Evolutionary conservation across 2,329 filamentous ascomycete species (phyloP).

Genomic region (Aspergillus nomiae): DNA sequence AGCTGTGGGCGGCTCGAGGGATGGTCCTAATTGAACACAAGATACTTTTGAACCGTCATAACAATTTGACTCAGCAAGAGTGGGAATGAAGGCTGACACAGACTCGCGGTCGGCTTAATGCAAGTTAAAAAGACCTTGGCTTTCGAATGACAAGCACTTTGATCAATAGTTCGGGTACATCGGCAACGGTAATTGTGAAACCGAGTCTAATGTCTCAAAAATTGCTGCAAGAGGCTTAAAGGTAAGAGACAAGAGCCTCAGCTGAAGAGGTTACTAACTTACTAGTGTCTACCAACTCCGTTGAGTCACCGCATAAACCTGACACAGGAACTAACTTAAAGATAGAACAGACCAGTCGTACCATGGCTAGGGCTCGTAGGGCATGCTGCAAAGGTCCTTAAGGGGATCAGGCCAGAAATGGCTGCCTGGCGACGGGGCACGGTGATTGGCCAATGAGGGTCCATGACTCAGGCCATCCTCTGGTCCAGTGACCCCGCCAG

Average conservation of each 20-base stretch:
- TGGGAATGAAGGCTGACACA: not conserved
- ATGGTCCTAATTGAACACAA: not conserved
- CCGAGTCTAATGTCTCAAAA: not conserved
- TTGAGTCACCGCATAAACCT: not conserved
- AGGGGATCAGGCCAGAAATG: conserved; percentile 4
- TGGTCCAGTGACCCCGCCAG: conserved; percentile 8
- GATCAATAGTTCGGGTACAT: not conserved
- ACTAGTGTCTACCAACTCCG: not conserved
- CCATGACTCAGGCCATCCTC: conserved; percentile 11
- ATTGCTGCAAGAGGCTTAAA: not conserved
- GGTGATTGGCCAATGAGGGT: conserved; percentile 11
- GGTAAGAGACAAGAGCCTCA: not conserved
- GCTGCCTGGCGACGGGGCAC: conserved; percentile 9
- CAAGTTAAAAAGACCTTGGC: not conserved
- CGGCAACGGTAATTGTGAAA: not conserved
- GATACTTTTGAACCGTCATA: not conserved
- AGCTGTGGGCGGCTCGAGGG: not conserved
- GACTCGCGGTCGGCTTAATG: not conserved
- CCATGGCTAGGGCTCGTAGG: not conserved
- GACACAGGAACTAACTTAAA: not conserved
- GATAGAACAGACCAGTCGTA: too few species aligned
- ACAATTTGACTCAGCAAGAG: not conserved
- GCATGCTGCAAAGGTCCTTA: not conserved
- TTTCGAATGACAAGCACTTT: not conserved
- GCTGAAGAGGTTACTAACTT: not conserved